These are phyloP conservation scores for Ogataea kodamae DNA, from an alignment of 805 yeast species.

Conservation along the genomic window DNA sequence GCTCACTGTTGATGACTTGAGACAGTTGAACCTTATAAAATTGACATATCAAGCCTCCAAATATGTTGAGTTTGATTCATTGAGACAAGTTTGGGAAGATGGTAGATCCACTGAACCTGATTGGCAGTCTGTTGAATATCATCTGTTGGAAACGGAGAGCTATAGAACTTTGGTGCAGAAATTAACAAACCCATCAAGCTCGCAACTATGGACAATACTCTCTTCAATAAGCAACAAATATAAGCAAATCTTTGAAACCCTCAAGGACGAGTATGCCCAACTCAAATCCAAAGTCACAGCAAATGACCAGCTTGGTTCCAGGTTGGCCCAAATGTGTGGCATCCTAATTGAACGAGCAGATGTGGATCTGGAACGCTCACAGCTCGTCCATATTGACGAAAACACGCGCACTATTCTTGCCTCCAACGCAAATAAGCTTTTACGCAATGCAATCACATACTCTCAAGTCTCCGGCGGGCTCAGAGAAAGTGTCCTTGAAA, in stretches of 20 bases:
- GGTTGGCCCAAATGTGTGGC: constrained; percentile 37
- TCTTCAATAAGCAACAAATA: constrained; percentile 36
- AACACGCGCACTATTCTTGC: constrained; percentile 31
- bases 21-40: constrained; percentile 34
- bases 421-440: constrained; percentile 39
- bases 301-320: constrained; percentile 17
- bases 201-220: constrained; percentile 39
- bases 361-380: constrained; percentile 48
- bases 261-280: constrained; percentile 26
- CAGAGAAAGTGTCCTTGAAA: constrained; percentile 44
- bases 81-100: constrained; percentile 36
- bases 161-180: constrained; percentile 43
- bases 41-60: constrained; percentile 31
- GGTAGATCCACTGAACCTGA: too few species aligned
- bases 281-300: constrained; percentile 12
- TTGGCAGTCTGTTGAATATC: constrained; percentile 36
- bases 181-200: constrained; percentile 16
- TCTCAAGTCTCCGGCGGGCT: constrained; percentile 50
- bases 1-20: constrained; percentile 28
- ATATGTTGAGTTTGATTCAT: constrained; percentile 24
- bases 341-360: constrained; percentile 50
- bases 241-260: constrained; percentile 38
- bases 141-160: constrained; percentile 42
- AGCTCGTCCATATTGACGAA: constrained; percentile 32
- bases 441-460: constrained; percentile 44